Evolutionary conservation across 345 rosid species (phyloP), one percentile per base, ranked within the genome.

Genomic region (Dipteronia dyeriana): DNA sequence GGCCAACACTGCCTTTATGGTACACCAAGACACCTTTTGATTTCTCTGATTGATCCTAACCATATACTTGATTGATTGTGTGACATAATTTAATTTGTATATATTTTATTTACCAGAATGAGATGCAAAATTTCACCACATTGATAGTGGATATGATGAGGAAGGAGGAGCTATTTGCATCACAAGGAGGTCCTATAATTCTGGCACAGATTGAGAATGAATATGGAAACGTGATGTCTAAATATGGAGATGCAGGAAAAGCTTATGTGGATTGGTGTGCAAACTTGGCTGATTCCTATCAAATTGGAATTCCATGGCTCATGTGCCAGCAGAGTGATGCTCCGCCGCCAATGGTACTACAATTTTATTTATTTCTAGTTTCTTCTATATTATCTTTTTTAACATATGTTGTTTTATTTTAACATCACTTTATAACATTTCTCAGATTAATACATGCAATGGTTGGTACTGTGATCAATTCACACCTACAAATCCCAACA

Each of bases 161-260:
- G 34, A 11, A 81, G 26, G 96, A 89, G 78, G 89, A 83, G 0
- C 85, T 94, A 0, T 92, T 92, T 61, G 95, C 95, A 1, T 86
- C 94, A 0, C 98, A 92, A 81, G 98, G 97, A 5, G 98, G 97
- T 3, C 92, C 92, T 4, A 87, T 94, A 59, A 90, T 92, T 39
- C 63, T 94, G 16, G 86, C 98, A 59, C 60, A 93, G 95, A 89
- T 94, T 17, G 97, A 94, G 80, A 94, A 94, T 39, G 97, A 94
- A 53, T 92, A 89, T 17, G 96, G 94, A 25, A 86, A 92, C 67
- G 81, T 91, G 41, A 86, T 86, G 65, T 71, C 79, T 0, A 8
- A 82, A 0, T 90, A 91, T 75, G 90, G 85, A 29, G 90, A 83
- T 8, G 85, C 81, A 34, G 98, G 96, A 7, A 85, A 87, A 45